Evolutionary conservation across 371 early-diverging fungal genomes (phyloP), one percentile per base, ranked within the genome.

Genomic region (Modicella reniformis): DNA sequence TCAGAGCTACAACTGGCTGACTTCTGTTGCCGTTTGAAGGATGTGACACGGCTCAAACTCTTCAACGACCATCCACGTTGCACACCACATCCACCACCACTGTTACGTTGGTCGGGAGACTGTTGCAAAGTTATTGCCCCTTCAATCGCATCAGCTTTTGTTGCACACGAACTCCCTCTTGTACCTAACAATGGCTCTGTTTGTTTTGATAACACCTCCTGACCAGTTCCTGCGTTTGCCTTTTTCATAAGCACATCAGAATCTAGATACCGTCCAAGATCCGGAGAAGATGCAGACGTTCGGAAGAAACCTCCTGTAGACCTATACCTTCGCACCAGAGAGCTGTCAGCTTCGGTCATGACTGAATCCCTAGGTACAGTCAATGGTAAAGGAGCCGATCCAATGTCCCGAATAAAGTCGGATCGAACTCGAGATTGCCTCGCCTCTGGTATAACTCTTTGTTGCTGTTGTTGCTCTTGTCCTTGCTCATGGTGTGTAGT

Each of bases 11-110:
- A 40, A 21, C 48, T 63, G 13, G 67, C 33, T 8, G 30, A 12
- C 26, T 48, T 67, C 30, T 53, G 54, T 15, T 59, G 21, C 5
- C 68, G 63, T 10, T 40, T 60, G 5, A 68, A 65, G 9, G 77
- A 76, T 15, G 77, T 37, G 21, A 44, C 49, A 10, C 58, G 54
- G n/a, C 62, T 25, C 0, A 76, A 68, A 10, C 64, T 34, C 50
- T 56, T 76, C 47, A 76, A 48, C n/a, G 77, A 76, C 77, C 77
- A 76, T 28, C 64, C 72, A 25, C 77, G 77, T n/a, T 62, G 67
- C 34, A 67, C 19, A 10, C 62, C 37, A 30, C 49, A n/a, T n/a
- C n/a, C 19, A 2, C 15, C 10, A 8, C 17, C 17, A 19, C 37
- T 55, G n/a, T 21, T 37, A 33, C 56, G 19, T 55, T 28, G 56